phyloP scores from a whole-genome alignment of 2,329 filamentous ascomycete genomes.

The Colletotrichum sp. region DNA sequence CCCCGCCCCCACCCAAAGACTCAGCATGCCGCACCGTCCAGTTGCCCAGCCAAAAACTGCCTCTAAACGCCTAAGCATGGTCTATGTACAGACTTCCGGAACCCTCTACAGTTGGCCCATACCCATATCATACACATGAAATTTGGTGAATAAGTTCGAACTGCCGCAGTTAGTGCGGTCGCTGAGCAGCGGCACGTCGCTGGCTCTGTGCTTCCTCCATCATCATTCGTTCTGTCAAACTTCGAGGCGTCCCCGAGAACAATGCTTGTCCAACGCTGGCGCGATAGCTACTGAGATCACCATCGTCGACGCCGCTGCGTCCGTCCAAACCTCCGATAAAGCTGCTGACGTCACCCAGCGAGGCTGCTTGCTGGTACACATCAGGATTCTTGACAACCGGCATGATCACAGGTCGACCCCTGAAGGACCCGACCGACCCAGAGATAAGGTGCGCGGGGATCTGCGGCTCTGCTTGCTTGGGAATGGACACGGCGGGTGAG shows the following conservation, averaged over 20 bases:
- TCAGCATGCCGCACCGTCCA: slow-evolving; percentile 10
- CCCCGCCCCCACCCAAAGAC: neutral
- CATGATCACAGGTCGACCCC: slow-evolving; percentile 57
- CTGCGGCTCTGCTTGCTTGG: slow-evolving; percentile 30
- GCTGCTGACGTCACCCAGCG: slow-evolving; percentile 52
- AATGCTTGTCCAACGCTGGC: slow-evolving; percentile 42
- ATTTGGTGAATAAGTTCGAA: neutral
- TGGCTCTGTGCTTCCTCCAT: slow-evolving; percentile 50
- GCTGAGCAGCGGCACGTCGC: slow-evolving; percentile 18
- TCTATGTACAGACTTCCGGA: slow-evolving; percentile 18
- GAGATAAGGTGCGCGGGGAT: slow-evolving; percentile 27
- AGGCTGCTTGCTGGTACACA: slow-evolving; percentile 52
- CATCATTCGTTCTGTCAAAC: slow-evolving; percentile 54
- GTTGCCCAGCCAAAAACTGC: slow-evolving; percentile 4
- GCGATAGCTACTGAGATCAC: slow-evolving; percentile 48
- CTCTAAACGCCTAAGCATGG: slow-evolving; percentile 15
- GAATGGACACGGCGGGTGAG: slow-evolving; percentile 49
- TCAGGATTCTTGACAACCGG: slow-evolving; percentile 55
- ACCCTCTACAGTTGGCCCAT: slow-evolving; percentile 15
- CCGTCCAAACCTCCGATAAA: slow-evolving; percentile 61
- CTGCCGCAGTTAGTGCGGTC: slow-evolving; percentile 7
- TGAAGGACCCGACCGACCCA: slow-evolving; percentile 58
- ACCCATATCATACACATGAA: slow-evolving; percentile 11
- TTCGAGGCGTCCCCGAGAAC: slow-evolving; percentile 49
- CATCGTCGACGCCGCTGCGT: slow-evolving; percentile 53